phyloP scores from a whole-genome alignment of 345 rosid species.

The Excoecaria cochinchinensis region DNA sequence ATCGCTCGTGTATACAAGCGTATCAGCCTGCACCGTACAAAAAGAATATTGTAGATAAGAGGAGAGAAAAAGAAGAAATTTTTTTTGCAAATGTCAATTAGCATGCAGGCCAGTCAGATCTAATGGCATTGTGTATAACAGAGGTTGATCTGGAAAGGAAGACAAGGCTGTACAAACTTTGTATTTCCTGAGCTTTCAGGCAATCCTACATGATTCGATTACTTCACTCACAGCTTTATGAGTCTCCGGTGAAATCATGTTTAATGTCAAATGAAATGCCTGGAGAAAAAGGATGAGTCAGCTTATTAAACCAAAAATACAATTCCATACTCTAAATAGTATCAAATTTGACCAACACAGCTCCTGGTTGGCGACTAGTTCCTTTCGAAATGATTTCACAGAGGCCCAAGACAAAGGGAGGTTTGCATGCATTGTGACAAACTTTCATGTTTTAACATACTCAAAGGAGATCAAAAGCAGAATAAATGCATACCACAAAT shows the following conservation, averaged over 20 bases:
- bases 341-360: neutral
- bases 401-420: neutral
- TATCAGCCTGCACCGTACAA: conserved; percentile 21
- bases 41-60: conserved; percentile 28
- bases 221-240: conserved; percentile 91
- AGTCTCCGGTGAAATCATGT: conserved; percentile 94
- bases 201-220: conserved; percentile 77
- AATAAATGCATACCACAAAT: conserved; percentile 78
- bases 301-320: neutral
- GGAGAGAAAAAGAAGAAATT: conserved; percentile 5
- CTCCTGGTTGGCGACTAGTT: neutral
- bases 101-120: conserved; percentile 22
- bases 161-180: conserved; percentile 52
- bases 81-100: conserved; percentile 8
- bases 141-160: conserved; percentile 19
- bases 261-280: conserved; percentile 86
- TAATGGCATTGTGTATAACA: conserved; percentile 20
- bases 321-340: neutral
- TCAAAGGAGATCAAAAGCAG: neutral
- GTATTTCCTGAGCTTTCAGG: conserved; percentile 28
- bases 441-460: conserved; percentile 9
- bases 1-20: conserved; percentile 26
- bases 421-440: neutral
- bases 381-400: neutral
- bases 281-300: conserved; percentile 16